phyloP scores from a whole-genome alignment of 1,139 yeast species.

The Sugiyamaella japonica region DNA sequence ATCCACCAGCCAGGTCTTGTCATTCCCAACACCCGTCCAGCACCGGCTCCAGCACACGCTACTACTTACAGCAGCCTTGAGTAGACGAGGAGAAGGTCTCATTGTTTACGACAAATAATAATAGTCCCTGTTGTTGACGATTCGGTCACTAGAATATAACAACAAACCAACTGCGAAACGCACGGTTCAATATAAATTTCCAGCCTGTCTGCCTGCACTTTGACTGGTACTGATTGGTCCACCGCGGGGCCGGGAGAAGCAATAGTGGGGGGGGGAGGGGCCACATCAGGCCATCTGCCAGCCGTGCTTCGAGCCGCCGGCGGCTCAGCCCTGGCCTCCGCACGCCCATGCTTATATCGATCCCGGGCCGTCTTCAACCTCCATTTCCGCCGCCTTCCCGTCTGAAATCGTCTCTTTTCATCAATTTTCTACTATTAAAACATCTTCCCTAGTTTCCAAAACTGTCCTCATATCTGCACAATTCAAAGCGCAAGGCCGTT shows the following conservation, averaged over 20 bases:
- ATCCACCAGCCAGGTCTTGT: too few species aligned
- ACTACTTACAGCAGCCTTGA: slow-evolving; percentile 35
- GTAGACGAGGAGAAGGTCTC: slow-evolving; percentile 32
- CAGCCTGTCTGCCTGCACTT: slow-evolving; percentile 8
- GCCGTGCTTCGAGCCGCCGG: background rate
- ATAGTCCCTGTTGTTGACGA: background rate
- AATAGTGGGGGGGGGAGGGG: too few species aligned
- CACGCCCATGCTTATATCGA: too few species aligned
- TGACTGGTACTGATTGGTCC: slow-evolving; percentile 8
- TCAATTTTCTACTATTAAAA: background rate
- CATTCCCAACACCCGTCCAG: too few species aligned
- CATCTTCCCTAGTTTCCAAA: background rate
- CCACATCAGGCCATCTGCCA: slow-evolving; percentile 10
- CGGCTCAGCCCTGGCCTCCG: background rate
- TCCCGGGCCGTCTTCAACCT: too few species aligned
- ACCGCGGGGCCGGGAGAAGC: background rate
- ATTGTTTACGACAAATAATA: slow-evolving; percentile 18
- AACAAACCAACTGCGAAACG: background rate
- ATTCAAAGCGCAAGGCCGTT: background rate
- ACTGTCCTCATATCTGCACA: background rate
- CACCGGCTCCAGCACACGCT: background rate
- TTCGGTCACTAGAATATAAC: background rate
- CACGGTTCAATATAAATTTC: slow-evolving; percentile 6
- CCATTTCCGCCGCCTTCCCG: too few species aligned
- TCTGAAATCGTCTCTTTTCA: too few species aligned